Percentiles rank a stretch among this genome's conserved stretches.
Evolutionary conservation across 2,329 filamentous ascomycete species (phyloP).

Genomic region (Botrytis cinerea): DNA sequence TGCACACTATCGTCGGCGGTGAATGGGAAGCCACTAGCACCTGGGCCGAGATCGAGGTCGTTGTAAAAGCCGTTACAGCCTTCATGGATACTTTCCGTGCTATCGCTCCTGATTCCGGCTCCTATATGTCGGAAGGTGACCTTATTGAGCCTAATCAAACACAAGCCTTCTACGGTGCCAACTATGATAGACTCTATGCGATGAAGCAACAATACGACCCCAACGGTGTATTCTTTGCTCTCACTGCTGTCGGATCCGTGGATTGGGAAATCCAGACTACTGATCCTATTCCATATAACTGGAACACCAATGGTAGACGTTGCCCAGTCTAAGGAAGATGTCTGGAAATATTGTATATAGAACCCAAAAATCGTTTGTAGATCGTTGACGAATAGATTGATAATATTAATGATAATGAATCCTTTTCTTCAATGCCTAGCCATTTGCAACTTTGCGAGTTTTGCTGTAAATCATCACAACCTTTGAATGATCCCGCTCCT

Average conservation of each 20-base stretch:
- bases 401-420: conserved; percentile 6
- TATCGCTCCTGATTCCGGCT: conserved; percentile 22
- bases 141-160: conserved; percentile 25
- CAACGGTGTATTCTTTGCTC: conserved; percentile 28
- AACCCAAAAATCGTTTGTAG: background rate
- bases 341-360: background rate
- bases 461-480: background rate
- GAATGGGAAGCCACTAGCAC: conserved; percentile 42
- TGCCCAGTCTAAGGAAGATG: background rate
- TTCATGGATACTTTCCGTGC: conserved; percentile 30
- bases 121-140: conserved; percentile 26
- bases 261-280: conserved; percentile 43
- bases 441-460: background rate
- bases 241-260: conserved; percentile 31
- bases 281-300: conserved; percentile 26
- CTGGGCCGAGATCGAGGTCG: conserved; percentile 48
- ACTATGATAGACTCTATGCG: conserved; percentile 31
- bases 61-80: conserved; percentile 42
- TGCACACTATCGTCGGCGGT: conserved; percentile 29
- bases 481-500: background rate
- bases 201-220: conserved; percentile 32
- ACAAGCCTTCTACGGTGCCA: conserved; percentile 45
- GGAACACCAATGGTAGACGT: conserved; percentile 20
- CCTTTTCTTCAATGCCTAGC: background rate
- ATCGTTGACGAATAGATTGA: background rate